phyloP scores from a whole-genome alignment of 768 basidiomycete genomes.

The Lentinula edodes region DNA sequence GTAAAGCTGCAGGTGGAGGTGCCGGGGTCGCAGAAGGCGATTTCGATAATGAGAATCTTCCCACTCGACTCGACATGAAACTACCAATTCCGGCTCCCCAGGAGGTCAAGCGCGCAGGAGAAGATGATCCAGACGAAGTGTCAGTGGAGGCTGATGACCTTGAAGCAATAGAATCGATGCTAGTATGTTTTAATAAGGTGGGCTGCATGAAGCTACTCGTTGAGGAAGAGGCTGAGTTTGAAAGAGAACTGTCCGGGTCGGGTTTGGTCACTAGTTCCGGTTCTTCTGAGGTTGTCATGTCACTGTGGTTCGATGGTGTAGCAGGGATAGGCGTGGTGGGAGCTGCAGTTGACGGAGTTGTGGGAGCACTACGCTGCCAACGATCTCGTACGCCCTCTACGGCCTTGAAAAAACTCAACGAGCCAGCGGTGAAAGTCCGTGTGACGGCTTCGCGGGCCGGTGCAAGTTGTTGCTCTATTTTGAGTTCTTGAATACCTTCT shows the following conservation, averaged over 20 bases:
- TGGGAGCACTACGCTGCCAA: conserved; percentile 30
- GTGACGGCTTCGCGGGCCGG: conserved; percentile 88
- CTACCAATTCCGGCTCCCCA: conserved; percentile 8
- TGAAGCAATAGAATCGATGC: not conserved
- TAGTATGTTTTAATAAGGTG: not conserved
- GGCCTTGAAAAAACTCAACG: conserved; percentile 81
- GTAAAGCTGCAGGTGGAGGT: conserved; percentile 10
- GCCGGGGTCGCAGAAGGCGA: conserved; percentile 3
- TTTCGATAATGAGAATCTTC: conserved; percentile 6
- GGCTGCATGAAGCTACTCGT: not conserved
- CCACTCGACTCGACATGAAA: conserved; percentile 8
- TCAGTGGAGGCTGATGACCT: not conserved
- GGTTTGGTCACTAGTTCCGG: conserved; percentile 9
- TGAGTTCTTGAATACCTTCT: conserved; percentile 92
- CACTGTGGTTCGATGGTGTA: not conserved
- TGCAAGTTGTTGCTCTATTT: conserved; percentile 88
- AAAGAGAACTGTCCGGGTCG: conserved; percentile 1
- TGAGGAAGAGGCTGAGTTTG: not conserved
- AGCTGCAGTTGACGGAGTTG: conserved; percentile 2
- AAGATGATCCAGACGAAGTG: not conserved
- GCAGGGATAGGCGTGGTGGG: not conserved
- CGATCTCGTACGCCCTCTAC: conserved; percentile 83
- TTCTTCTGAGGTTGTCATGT: not conserved
- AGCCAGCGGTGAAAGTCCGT: conserved; percentile 66
- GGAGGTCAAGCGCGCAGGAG: not conserved